Conservation (phyloP, 441 rosid species). For the Theobroma grandiflorum region DNA sequence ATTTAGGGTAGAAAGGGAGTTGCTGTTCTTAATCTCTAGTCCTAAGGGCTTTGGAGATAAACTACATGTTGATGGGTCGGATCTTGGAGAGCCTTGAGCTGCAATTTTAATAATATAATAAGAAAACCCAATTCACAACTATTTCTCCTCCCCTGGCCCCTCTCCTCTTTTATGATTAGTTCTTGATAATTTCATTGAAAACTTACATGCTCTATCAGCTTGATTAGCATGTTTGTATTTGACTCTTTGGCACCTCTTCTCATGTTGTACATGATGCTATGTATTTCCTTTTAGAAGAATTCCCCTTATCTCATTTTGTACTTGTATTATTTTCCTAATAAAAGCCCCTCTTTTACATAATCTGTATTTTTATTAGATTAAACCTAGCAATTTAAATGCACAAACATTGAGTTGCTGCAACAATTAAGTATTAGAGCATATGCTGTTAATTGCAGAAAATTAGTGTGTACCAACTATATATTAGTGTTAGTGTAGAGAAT, state of each 20-base stretch:
- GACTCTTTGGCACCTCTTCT: not conserved
- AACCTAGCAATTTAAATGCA: not conserved
- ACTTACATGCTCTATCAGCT: not conserved
- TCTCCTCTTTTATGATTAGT: not conserved
- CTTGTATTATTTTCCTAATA: conserved; percentile 22
- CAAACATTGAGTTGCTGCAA: not conserved
- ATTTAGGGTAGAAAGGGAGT: conserved; percentile 27
- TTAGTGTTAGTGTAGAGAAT: not conserved
- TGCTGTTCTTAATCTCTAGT: not conserved
- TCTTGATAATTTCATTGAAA: not conserved
- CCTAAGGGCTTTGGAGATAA: conserved; percentile 27
- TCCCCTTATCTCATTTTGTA: conserved; percentile 20
- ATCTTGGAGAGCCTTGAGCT: conserved; percentile 5
- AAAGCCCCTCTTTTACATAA: not conserved
- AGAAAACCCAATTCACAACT: not conserved
- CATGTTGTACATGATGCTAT: not conserved
- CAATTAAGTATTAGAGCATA: not conserved
- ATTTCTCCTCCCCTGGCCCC: not conserved
- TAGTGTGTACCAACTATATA: not conserved
- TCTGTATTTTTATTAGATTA: conserved; percentile 8
- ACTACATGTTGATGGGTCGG: not conserved
- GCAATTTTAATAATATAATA: not conserved
- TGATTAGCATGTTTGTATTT: not conserved
- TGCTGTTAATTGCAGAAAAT: not conserved
- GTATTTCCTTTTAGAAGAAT: not conserved